Evolutionary conservation across 176 grass and related monocot genomes (phyloP).

Genomic region (Thinopyrum elongatum): DNA sequence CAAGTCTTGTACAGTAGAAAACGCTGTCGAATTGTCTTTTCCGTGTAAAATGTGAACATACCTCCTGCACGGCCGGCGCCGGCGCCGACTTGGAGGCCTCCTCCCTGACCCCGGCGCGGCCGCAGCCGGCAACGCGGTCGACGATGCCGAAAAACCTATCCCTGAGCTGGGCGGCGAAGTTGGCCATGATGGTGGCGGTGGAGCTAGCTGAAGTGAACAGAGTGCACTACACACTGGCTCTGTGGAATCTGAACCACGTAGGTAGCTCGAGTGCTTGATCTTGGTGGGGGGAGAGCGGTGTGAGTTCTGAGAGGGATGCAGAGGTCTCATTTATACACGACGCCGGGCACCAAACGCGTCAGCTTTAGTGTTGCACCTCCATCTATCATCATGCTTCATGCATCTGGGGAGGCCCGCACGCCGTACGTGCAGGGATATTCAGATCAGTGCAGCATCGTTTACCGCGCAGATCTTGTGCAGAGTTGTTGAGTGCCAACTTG

Average conservation of each 20-base stretch:
- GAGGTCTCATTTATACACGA: neutral
- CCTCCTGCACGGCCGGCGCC: neutral
- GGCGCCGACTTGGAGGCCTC: neutral
- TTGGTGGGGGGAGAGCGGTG: neutral
- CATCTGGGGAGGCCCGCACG: neutral
- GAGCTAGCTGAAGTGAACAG: neutral
- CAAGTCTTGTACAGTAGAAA: too few relatives aligned
- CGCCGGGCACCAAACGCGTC: neutral
- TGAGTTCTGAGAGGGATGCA: neutral
- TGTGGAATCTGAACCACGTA: neutral
- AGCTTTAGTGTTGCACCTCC: neutral
- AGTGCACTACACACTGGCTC: neutral
- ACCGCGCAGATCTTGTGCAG: neutral
- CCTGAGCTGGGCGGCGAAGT: conserved; percentile 30
- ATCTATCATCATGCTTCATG: neutral
- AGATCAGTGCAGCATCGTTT: neutral
- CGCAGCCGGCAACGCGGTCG: conserved; percentile 11
- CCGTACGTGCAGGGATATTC: neutral
- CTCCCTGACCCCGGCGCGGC: neutral
- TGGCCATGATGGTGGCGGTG: conserved; percentile 9
- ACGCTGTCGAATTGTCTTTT: too few relatives aligned
- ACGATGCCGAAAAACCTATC: conserved; percentile 32
- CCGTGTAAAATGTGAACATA: neutral
- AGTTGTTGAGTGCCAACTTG: neutral
- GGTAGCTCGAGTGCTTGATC: neutral